Conservation (phyloP, 2,329 filamentous ascomycete species). For the Escovopsis weberi region DNA sequence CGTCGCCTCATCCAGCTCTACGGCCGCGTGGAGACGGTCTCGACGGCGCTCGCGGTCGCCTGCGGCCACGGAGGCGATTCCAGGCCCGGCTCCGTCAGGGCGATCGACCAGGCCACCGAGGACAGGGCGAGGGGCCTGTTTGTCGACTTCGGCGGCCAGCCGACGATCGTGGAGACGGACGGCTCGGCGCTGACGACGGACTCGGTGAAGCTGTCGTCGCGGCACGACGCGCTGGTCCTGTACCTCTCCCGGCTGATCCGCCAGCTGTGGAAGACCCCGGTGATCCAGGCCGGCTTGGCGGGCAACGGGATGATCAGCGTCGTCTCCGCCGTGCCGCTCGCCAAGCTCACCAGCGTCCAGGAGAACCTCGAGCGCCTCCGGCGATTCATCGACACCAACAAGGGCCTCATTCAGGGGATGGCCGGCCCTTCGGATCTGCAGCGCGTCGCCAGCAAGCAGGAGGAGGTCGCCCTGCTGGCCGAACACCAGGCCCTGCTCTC, state of each 20-base stretch:
- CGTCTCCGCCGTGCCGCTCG: slow-evolving; percentile 47
- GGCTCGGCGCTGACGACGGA: slow-evolving; percentile 63
- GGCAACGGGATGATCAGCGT: slow-evolving; percentile 49
- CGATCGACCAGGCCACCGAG: slow-evolving; percentile 72
- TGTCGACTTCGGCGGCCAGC: slow-evolving; percentile 82
- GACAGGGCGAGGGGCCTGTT: slow-evolving; percentile 78
- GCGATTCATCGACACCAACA: slow-evolving; percentile 76
- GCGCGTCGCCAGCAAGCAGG: slow-evolving; percentile 64
- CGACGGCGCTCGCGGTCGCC: slow-evolving; percentile 83
- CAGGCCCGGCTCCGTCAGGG: slow-evolving; percentile 55
- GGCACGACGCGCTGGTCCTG: slow-evolving; percentile 74
- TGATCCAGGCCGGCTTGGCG: slow-evolving; percentile 42
- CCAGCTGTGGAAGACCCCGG: slow-evolving; percentile 70
- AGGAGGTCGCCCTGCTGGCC: slow-evolving; percentile 82
- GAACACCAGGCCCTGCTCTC: slow-evolving; percentile 89
- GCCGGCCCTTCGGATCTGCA: slow-evolving; percentile 81
- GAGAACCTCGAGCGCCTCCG: slow-evolving; percentile 65
- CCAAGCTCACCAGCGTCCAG: slow-evolving; percentile 64
- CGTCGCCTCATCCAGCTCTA: slow-evolving; percentile 76
- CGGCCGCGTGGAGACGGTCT: slow-evolving; percentile 76
- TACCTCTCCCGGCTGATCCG: slow-evolving; percentile 83
- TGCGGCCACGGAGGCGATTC: slow-evolving; percentile 81
- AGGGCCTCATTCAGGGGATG: slow-evolving; percentile 80
- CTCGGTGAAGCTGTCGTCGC: slow-evolving; percentile 71
- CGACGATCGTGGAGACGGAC: slow-evolving; percentile 62